Conservation (phyloP, 2,329 filamentous ascomycete species). For the Periconia sp. region DNA sequence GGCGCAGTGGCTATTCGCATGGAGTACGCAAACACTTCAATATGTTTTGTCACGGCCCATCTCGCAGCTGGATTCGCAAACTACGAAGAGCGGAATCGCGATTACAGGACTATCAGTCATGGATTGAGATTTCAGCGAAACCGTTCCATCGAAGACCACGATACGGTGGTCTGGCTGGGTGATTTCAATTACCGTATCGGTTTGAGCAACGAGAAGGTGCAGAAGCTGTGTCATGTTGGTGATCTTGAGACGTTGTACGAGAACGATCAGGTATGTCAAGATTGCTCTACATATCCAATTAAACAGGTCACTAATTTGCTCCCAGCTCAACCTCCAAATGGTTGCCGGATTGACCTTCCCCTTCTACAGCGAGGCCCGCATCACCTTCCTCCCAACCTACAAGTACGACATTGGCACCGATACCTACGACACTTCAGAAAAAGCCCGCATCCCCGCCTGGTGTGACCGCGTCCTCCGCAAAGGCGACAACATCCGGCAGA, state of each 20-base stretch:
- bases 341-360: conserved; percentile 85
- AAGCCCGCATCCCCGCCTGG: conserved; percentile 94
- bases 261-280: conserved; percentile 72
- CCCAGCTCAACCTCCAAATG: conserved; percentile 90
- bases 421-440: conserved; percentile 91
- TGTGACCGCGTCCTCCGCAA: conserved; percentile 91
- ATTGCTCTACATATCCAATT: not conserved
- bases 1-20: conserved; percentile 95
- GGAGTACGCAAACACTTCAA: conserved; percentile 87
- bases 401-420: conserved; percentile 91
- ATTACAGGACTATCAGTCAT: conserved; percentile 85
- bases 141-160: conserved; percentile 87
- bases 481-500: conserved; percentile 78
- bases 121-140: conserved; percentile 91
- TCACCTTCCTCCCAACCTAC: conserved; percentile 91
- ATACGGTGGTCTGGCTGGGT: conserved; percentile 84
- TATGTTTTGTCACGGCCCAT: conserved; percentile 97
- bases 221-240: conserved; percentile 69
- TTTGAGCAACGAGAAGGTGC: conserved; percentile 74
- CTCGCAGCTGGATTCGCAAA: conserved; percentile 94
- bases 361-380: conserved; percentile 86
- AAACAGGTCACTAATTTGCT: conserved; percentile 23
- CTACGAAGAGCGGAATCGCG: conserved; percentile 92
- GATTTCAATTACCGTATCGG: conserved; percentile 99
- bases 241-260: conserved; percentile 82